These are phyloP conservation scores for Picochlorum sp. DNA, from an alignment of 139 green algal species.

Conservation along the genomic window DNA sequence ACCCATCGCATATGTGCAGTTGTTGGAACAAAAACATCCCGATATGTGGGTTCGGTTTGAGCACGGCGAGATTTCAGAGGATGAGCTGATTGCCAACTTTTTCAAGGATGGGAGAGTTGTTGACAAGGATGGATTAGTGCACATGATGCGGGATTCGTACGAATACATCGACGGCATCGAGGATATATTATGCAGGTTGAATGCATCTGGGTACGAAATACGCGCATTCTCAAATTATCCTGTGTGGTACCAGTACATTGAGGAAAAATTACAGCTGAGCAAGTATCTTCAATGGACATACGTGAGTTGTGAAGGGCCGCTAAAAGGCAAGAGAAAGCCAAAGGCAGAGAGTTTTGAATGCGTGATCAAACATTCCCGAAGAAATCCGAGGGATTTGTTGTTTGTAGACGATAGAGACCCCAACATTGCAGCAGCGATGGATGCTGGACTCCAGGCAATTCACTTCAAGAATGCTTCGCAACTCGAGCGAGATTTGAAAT, in stretches of 20 bases:
- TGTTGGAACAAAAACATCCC: conserved; percentile 73
- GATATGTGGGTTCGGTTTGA: conserved; percentile 83
- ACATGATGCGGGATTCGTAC: conserved; percentile 64
- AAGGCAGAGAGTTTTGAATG: conserved; percentile 34
- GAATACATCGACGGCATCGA: conserved; percentile 73
- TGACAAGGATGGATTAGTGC: conserved; percentile 45
- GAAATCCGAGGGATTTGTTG: conserved; percentile 21
- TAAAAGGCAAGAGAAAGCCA: conserved; percentile 65
- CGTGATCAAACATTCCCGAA: conserved; percentile 25
- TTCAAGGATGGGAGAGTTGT: conserved; percentile 65
- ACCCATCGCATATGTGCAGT: conserved; percentile 16
- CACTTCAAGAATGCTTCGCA: conserved; percentile 29
- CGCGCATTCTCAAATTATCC: conserved; percentile 77
- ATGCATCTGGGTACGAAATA: conserved; percentile 41
- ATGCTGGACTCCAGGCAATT: conserved; percentile 33
- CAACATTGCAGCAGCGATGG: conserved; percentile 30
- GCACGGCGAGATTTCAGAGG: conserved; percentile 51
- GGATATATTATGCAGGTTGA: conserved; percentile 49
- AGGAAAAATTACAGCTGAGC: conserved; percentile 63
- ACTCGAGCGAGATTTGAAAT: conserved; percentile 31
- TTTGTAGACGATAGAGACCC: conserved; percentile 61
- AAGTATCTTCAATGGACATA: conserved; percentile 77
- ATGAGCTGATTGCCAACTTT: conserved; percentile 62
- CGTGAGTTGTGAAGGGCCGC: conserved; percentile 62
- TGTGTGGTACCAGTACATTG: conserved; percentile 63